phyloP scores from a whole-genome alignment of 768 basidiomycete species.

The Lentinula sp. region DNA sequence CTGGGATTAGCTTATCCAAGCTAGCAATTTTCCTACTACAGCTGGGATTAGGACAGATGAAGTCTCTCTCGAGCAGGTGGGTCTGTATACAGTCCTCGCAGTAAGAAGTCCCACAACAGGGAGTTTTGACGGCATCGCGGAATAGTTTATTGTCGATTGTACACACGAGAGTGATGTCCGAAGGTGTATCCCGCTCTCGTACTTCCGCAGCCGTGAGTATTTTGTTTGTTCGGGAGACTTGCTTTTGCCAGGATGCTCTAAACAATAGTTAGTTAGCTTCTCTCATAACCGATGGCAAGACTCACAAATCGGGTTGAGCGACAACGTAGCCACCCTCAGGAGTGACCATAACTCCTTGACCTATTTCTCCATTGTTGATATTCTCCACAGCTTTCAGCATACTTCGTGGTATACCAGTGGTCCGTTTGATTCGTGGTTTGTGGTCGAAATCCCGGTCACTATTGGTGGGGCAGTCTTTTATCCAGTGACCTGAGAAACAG shows the following conservation, averaged over 20 bases:
- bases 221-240: constrained; percentile 65
- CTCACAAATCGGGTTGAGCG: constrained; percentile 93
- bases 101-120: constrained; percentile 86
- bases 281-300: constrained; percentile 12
- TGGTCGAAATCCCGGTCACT: constrained; percentile 94
- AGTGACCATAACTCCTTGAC: constrained; percentile 95
- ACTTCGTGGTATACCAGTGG: constrained; percentile 96
- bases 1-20: constrained; percentile 78
- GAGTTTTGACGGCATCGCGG: constrained; percentile 91
- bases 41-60: constrained; percentile 85
- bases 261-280: constrained; percentile 1
- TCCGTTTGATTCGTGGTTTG: constrained; percentile 91
- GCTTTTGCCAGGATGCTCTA: constrained; percentile 94
- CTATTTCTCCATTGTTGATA: constrained; percentile 60
- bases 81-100: constrained; percentile 99
- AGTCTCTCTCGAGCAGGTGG: constrained; percentile 90
- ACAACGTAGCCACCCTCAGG: constrained; percentile 98
- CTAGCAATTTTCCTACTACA: constrained; percentile 86
- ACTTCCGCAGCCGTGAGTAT: constrained; percentile 84
- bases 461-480: constrained; percentile 97
- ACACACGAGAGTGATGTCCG: constrained; percentile 76
- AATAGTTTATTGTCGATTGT: constrained; percentile 91
- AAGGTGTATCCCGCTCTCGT: constrained; percentile 68
- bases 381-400: constrained; percentile 96
- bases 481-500: constrained; percentile 83